A percentile compares a stretch with the other conserved stretches of the same genome.
Evolutionary conservation across 352 stramenopile species (phyloP).

Genomic region (Phytophthora boehmeriae): DNA sequence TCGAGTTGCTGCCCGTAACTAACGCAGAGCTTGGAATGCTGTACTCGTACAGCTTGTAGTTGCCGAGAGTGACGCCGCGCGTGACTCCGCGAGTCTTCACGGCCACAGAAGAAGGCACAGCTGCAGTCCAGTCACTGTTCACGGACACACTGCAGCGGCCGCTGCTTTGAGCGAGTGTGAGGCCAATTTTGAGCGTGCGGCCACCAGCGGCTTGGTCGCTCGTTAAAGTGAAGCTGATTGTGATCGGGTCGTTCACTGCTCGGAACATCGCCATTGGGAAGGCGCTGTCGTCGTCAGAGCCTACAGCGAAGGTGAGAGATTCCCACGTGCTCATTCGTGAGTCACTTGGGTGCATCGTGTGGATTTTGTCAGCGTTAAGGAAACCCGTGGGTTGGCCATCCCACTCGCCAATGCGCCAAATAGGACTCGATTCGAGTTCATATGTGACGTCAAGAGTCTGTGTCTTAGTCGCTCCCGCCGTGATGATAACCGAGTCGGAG

Average conservation of each 20-base stretch:
- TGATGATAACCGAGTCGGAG: slow-evolving; percentile 30
- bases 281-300: slow-evolving; percentile 19
- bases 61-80: slow-evolving; percentile 43
- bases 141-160: slow-evolving; percentile 38
- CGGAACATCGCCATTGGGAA: slow-evolving; percentile 62
- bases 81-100: slow-evolving; percentile 55
- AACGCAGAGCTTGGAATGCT: slow-evolving; percentile 38
- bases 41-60: slow-evolving; percentile 58
- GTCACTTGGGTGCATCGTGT: slow-evolving; percentile 61
- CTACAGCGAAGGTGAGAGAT: slow-evolving; percentile 27
- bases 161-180: slow-evolving; percentile 47
- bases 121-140: slow-evolving; percentile 44
- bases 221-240: slow-evolving; percentile 37
- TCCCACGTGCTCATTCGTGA: slow-evolving; percentile 35
- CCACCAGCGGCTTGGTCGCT: slow-evolving; percentile 17
- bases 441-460: slow-evolving; percentile 34
- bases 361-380: slow-evolving; percentile 55
- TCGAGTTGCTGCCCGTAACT: slow-evolving; percentile 34
- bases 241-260: slow-evolving; percentile 47
- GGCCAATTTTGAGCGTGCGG: slow-evolving; percentile 43
- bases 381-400: slow-evolving; percentile 55
- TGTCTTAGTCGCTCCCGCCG: slow-evolving; percentile 10
- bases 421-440: slow-evolving; percentile 18
- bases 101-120: slow-evolving; percentile 26
- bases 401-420: slow-evolving; percentile 58